Percentiles rank a stretch among this genome's conserved stretches.
phyloP scores from a whole-genome alignment of 345 rosid species.

The Pistacia vera region DNA sequence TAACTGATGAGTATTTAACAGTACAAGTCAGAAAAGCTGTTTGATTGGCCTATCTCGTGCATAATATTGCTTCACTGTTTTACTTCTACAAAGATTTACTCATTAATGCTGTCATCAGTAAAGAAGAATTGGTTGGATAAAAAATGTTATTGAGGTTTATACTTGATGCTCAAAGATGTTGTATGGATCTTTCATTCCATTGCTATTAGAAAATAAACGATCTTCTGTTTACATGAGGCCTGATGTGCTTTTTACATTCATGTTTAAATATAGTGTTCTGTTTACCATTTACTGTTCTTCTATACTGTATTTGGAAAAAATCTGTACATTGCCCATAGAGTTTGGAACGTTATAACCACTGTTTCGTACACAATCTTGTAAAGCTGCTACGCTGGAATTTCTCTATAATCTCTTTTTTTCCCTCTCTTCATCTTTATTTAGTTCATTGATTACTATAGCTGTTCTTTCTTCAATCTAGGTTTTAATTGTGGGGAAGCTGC shows the following conservation, averaged over 20 bases:
- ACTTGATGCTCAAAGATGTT: not conserved
- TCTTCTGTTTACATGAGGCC: not conserved
- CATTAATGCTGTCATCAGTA: not conserved
- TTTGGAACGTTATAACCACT: not conserved
- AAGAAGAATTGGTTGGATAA: not conserved
- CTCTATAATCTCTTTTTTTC: not conserved
- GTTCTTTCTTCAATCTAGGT: constrained; percentile 46
- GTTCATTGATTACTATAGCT: constrained; percentile 13
- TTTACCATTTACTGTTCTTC: not conserved
- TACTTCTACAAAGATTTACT: too few species aligned
- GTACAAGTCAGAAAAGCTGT: not conserved
- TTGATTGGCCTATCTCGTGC: not conserved
- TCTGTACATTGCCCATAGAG: not conserved
- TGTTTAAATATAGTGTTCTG: not conserved
- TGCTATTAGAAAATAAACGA: not conserved
- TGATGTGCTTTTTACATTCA: not conserved
- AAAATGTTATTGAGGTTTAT: not conserved
- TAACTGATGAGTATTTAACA: not conserved
- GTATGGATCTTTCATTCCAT: not conserved
- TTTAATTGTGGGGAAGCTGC: constrained; percentile 99
- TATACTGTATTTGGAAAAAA: not conserved
- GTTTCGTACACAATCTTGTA: not conserved
- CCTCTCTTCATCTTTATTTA: constrained; percentile 4
- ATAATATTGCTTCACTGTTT: not conserved
- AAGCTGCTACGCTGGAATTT: not conserved